Evolutionary conservation across 2,329 filamentous ascomycete genomes (phyloP).

Genomic region (Fusarium vanettenii): DNA sequence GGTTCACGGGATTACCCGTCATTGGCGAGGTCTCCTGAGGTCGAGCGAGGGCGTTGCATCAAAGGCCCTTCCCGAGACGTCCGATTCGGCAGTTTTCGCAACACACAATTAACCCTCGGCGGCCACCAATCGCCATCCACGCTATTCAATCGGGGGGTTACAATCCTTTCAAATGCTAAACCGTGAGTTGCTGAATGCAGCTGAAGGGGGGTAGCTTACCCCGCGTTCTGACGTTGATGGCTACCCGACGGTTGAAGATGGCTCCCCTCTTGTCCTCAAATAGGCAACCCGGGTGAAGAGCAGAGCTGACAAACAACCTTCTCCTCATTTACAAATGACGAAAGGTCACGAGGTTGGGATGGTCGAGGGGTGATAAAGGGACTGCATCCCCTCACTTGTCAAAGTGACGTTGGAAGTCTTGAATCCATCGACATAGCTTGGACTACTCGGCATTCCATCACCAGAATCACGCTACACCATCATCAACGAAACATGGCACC

Average conservation of each 20-base stretch:
- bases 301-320: slow-evolving; percentile 22
- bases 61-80: background rate
- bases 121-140: background rate
- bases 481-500: slow-evolving; percentile 19
- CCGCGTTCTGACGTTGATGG: slow-evolving; percentile 38
- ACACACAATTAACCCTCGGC: too few species aligned
- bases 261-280: slow-evolving; percentile 16
- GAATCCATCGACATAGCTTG: background rate
- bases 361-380: slow-evolving; percentile 11
- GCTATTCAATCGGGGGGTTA: background rate
- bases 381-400: slow-evolving; percentile 15
- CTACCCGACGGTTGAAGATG: slow-evolving; percentile 4
- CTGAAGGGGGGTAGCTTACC: slow-evolving; percentile 15
- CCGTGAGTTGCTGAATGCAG: background rate
- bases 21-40: background rate
- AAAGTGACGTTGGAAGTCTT: background rate
- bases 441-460: background rate
- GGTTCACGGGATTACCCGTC: background rate
- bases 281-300: slow-evolving; percentile 3
- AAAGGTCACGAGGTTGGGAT: slow-evolving; percentile 11
- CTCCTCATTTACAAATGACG: slow-evolving; percentile 13
- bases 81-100: background rate
- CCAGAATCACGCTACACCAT: background rate
- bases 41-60: background rate
- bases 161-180: background rate